These are phyloP conservation scores for Saccharomyces hybrid DNA, from an alignment of 1,139 yeast species.

Conservation along the genomic window DNA sequence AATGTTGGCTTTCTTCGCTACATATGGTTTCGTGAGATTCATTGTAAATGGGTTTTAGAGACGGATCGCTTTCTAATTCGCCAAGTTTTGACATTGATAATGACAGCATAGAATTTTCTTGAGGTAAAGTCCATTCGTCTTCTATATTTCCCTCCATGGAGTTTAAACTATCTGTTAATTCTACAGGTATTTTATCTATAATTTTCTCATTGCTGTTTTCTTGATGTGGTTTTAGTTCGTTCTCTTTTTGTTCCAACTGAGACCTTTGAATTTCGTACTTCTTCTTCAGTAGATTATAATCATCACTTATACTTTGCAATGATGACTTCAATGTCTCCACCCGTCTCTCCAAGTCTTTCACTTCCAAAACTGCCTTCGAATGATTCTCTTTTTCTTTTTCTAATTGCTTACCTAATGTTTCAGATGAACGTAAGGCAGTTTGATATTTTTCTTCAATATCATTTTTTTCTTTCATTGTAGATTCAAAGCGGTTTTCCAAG, in stretches of 20 bases:
- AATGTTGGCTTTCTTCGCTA: constrained; percentile 2
- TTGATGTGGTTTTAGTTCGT: background rate
- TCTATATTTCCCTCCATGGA: constrained; percentile 5
- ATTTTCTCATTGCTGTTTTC: background rate
- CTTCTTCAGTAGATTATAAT: constrained; percentile 22
- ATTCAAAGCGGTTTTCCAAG: constrained; percentile 33
- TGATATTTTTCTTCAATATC: constrained; percentile 2
- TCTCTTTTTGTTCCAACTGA: constrained; percentile 19
- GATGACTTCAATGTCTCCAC: constrained; percentile 4
- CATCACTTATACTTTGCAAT: constrained; percentile 19
- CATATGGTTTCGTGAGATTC: background rate
- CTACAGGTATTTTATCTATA: background rate
- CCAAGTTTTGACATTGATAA: background rate
- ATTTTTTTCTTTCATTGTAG: constrained; percentile 11
- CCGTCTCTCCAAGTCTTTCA: constrained; percentile 3
- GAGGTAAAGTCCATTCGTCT: constrained; percentile 13
- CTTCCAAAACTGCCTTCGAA: background rate
- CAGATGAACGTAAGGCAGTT: background rate
- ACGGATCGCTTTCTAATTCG: background rate
- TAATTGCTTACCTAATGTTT: background rate
- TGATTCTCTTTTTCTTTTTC: background rate
- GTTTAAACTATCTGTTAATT: background rate
- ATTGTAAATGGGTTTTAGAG: background rate
- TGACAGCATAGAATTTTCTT: background rate
- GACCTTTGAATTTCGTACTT: constrained; percentile 24